Conservation (phyloP, 805 yeast species). For the Ogataea pini region DNA sequence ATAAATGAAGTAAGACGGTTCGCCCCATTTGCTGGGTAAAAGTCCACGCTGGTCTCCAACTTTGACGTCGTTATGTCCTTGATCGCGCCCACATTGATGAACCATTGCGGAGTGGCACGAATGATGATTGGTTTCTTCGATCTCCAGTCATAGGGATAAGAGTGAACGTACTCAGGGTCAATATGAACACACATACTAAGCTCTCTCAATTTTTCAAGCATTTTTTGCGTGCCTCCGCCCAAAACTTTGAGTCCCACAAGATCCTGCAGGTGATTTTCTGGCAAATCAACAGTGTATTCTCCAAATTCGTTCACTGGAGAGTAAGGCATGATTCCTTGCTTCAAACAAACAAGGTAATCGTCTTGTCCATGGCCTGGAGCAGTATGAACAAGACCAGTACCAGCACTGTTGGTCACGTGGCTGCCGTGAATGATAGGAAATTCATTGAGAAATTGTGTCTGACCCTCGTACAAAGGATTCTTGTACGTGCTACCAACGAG, state of each 20-base stretch:
- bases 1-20: constrained; percentile 74
- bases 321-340: constrained; percentile 54
- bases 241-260: constrained; percentile 63
- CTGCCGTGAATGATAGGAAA: constrained; percentile 74
- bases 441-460: constrained; percentile 9
- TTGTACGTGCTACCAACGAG: constrained; percentile 47
- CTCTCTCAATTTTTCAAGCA: constrained; percentile 45
- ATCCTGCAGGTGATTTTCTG: constrained; percentile 39
- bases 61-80: constrained; percentile 63
- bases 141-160: constrained; percentile 97
- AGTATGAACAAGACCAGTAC: constrained; percentile 94
- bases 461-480: constrained; percentile 50
- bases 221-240: constrained; percentile 51
- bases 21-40: constrained; percentile 72
- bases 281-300: constrained; percentile 54
- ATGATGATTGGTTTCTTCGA: constrained; percentile 94
- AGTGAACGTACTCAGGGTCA: constrained; percentile 62
- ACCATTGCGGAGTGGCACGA: constrained; percentile 96
- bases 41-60: constrained; percentile 56
- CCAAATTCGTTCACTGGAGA: constrained; percentile 86
- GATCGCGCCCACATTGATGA: constrained; percentile 78
- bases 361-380: constrained; percentile 99
- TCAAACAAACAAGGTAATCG: constrained; percentile 73
- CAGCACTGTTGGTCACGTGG: constrained; percentile 78
- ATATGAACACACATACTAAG: constrained; percentile 48